Conservation (phyloP, 2,329 filamentous ascomycete genomes). For the Xylariaceae sp. region DNA sequence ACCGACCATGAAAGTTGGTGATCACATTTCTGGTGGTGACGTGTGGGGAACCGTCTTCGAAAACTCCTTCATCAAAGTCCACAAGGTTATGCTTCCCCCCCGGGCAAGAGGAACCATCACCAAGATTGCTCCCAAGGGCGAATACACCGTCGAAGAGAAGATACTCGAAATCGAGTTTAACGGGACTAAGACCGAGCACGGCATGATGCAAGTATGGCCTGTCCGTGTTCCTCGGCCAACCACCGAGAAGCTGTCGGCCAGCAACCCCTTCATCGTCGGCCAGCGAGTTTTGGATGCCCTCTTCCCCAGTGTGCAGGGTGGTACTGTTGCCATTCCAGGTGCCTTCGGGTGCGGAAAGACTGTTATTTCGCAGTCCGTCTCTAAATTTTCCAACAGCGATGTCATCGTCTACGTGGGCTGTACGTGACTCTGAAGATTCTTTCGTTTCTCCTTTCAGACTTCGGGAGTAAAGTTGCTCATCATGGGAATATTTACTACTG, state of each 20-base stretch:
- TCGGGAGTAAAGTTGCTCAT: too few species aligned
- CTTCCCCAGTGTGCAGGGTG: slow-evolving; percentile 95
- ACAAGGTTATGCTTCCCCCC: slow-evolving; percentile 91
- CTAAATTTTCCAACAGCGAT: slow-evolving; percentile 99
- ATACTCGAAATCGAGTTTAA: slow-evolving; percentile 97
- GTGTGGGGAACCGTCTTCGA: slow-evolving; percentile 95
- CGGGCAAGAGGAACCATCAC: slow-evolving; percentile 91
- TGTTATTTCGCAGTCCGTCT: slow-evolving; percentile 97
- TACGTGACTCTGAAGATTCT: slow-evolving; percentile 29
- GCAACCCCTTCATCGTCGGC: slow-evolving; percentile 92
- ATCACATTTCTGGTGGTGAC: slow-evolving; percentile 95
- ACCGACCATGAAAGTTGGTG: slow-evolving; percentile 88
- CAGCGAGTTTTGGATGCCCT: slow-evolving; percentile 96
- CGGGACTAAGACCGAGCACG: slow-evolving; percentile 89
- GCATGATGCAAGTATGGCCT: slow-evolving; percentile 99
- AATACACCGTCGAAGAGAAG: slow-evolving; percentile 92
- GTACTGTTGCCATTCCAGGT: slow-evolving; percentile 96
- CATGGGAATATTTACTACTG: too few species aligned
- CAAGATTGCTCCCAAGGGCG: slow-evolving; percentile 84
- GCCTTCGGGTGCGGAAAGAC: slow-evolving; percentile 99
- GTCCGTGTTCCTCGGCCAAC: slow-evolving; percentile 93
- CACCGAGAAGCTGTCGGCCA: slow-evolving; percentile 88
- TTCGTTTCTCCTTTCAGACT: neutral
- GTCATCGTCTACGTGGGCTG: slow-evolving; percentile 97
- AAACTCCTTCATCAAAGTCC: slow-evolving; percentile 91